phyloP scores from a whole-genome alignment of 352 stramenopile species.

The Pilasporangium apinafurcum region DNA sequence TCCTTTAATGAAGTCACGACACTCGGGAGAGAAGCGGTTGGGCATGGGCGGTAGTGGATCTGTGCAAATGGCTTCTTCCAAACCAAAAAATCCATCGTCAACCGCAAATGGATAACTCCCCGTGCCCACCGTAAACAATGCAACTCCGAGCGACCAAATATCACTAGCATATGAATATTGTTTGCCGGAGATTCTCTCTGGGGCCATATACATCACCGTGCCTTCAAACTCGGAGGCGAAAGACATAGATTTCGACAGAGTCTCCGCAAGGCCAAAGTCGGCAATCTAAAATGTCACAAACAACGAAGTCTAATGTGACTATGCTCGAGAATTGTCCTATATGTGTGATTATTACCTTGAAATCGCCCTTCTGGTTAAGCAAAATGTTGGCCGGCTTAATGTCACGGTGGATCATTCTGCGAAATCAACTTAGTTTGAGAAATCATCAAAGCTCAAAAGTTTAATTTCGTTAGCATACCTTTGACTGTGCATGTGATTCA shows the following conservation, averaged over 20 bases:
- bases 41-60: conserved; percentile 67
- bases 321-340: too few species aligned
- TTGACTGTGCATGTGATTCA: conserved; percentile 82
- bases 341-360: conserved; percentile 79
- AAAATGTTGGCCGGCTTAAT: conserved; percentile 91
- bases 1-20: conserved; percentile 91
- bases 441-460: not conserved
- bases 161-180: conserved; percentile 82
- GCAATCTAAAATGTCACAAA: conserved; percentile 36
- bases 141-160: conserved; percentile 73
- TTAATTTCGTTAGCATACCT: conserved; percentile 18
- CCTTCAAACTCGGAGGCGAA: conserved; percentile 86
- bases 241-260: conserved; percentile 64
- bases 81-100: conserved; percentile 74
- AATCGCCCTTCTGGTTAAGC: conserved; percentile 76
- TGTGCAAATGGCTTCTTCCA: conserved; percentile 78
- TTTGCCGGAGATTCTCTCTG: conserved; percentile 87
- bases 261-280: conserved; percentile 77
- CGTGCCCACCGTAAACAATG: conserved; percentile 58
- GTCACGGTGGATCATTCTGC: conserved; percentile 81
- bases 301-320: not conserved
- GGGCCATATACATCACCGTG: conserved; percentile 95
- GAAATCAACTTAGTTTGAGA: not conserved
- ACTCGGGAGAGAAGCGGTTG: conserved; percentile 77
- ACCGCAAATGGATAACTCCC: conserved; percentile 67